Base-by-base conservation (phyloP, 78 protist species). In the Bodo saltans region DNA sequence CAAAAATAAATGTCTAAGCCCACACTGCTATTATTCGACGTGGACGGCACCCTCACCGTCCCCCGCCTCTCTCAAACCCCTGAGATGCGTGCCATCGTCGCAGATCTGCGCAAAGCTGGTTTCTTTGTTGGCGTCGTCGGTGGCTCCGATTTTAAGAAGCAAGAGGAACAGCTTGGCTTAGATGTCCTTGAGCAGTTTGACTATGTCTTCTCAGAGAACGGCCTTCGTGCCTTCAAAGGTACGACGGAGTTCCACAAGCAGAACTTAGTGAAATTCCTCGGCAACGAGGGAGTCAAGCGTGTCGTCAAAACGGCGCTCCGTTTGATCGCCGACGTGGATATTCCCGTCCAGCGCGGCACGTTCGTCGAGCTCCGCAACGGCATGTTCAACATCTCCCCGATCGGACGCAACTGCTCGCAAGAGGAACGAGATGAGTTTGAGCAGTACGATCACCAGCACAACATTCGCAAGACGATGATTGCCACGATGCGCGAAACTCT, bases 301-400 rank as follows among this genome's bases (percentile, higher is more conserved):
- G 81, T 98, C 38, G 4, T 97, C 35, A 92, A 96, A 70, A 88
- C 78, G 70, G 28, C 74, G 32, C 92, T 98, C 41, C 53, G 34
- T 34, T 87, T 91, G 88, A 53, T 98, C 3, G 91, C 98, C 0
- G 89, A 90, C 52, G 73, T 96, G 34, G 92, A 92, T 30, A 87
- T 96, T 53, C 99, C 97, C 35, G 72, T 40, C 32, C 94, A 92
- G 85, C 72, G 95, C 41, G 88, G 88, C 32, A 85, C 88, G 32
- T 85, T 85, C 73, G 12, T 85, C 72, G 88, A 85, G 94, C 95
- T 91, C 70, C 90, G 99, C 41, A 93, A 91, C 60, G 99, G 99
- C 29, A 98, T 99, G 99, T 33, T 99, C 71, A 99, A 99, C 87
- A 84, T 98, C 53, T 92, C 96, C 4, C 99, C 99, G 30, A 93